These are phyloP conservation scores for Didymosphaeria variabile DNA, from an alignment of 2,329 filamentous ascomycete genomes.

Conservation along the genomic window DNA sequence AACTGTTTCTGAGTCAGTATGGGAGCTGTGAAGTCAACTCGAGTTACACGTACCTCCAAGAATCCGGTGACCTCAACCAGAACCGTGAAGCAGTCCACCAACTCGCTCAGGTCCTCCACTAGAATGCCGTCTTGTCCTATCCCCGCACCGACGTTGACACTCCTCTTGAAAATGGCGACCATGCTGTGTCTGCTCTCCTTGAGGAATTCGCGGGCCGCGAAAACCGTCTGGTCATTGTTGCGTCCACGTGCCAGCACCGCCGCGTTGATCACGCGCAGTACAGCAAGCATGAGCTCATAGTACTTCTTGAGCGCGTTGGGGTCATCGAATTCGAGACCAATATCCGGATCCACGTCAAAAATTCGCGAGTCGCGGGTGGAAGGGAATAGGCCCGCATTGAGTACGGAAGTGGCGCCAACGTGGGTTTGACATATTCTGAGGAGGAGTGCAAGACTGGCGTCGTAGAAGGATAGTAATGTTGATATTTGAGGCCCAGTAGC, in stretches of 20 bases:
- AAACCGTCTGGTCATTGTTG: slow-evolving; percentile 76
- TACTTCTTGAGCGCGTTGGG: slow-evolving; percentile 78
- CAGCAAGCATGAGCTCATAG: slow-evolving; percentile 81
- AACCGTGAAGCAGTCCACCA: slow-evolving; percentile 86
- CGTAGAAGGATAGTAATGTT: slow-evolving; percentile 67
- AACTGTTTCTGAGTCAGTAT: slow-evolving; percentile 32
- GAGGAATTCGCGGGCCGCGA: slow-evolving; percentile 82
- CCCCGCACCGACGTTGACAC: slow-evolving; percentile 73
- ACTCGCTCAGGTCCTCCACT: slow-evolving; percentile 73
- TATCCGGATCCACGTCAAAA: slow-evolving; percentile 89
- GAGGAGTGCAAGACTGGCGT: slow-evolving; percentile 83
- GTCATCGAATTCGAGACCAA: slow-evolving; percentile 80
- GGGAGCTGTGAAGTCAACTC: neutral
- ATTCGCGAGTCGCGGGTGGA: slow-evolving; percentile 82
- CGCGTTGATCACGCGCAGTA: slow-evolving; percentile 83
- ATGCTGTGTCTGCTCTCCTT: slow-evolving; percentile 84
- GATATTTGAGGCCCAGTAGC: slow-evolving; percentile 58
- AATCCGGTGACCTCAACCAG: slow-evolving; percentile 85
- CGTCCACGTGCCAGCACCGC: slow-evolving; percentile 82
- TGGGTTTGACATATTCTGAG: slow-evolving; percentile 85
- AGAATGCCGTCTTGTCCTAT: slow-evolving; percentile 61
- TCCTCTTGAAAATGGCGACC: slow-evolving; percentile 88
- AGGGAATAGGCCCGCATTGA: slow-evolving; percentile 88
- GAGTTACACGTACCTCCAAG: slow-evolving; percentile 71
- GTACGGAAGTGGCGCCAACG: slow-evolving; percentile 83